These are phyloP conservation scores for Termitomyces sp. DNA, from an alignment of 768 basidiomycete genomes.

Conservation along the genomic window DNA sequence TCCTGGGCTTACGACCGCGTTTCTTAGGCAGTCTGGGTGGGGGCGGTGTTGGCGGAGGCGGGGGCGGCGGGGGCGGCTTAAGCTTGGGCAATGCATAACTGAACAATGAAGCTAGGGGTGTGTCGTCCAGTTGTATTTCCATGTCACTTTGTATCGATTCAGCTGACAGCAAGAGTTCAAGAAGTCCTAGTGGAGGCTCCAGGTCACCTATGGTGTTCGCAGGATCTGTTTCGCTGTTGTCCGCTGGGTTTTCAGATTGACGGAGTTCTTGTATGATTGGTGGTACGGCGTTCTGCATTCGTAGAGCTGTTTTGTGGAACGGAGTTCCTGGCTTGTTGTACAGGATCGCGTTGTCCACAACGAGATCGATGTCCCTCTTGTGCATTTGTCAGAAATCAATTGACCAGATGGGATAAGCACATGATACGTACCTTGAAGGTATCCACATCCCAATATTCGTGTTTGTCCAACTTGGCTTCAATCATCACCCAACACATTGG, in stretches of 20 bases:
- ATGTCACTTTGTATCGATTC: constrained; percentile 47
- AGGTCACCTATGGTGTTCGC: constrained; percentile 56
- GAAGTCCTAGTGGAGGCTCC: constrained; percentile 57
- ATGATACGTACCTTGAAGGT: constrained; percentile 72
- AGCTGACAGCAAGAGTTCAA: constrained; percentile 51
- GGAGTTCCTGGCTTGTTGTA: constrained; percentile 79
- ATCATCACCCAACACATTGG: constrained; percentile 92
- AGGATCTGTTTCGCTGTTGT: background rate
- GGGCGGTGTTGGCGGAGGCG: constrained; percentile 33
- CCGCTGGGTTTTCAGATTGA: background rate
- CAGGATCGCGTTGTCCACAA: constrained; percentile 76
- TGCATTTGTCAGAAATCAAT: background rate
- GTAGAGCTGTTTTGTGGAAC: constrained; percentile 63
- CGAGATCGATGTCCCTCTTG: constrained; percentile 78
- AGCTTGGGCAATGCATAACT: constrained; percentile 56
- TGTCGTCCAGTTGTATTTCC: constrained; percentile 47
- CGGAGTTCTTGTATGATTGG: constrained; percentile 41
- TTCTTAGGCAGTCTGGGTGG: constrained; percentile 35
- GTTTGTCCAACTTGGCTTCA: constrained; percentile 72
- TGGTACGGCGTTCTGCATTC: constrained; percentile 41
- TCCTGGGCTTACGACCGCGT: constrained; percentile 33
- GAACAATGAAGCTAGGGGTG: constrained; percentile 65
- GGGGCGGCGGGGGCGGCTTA: constrained; percentile 58
- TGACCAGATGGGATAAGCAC: background rate
- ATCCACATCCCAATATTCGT: constrained; percentile 76